Base-by-base conservation (phyloP, 495 filamentous ascomycete genomes). In the Viridothelium virens region DNA sequence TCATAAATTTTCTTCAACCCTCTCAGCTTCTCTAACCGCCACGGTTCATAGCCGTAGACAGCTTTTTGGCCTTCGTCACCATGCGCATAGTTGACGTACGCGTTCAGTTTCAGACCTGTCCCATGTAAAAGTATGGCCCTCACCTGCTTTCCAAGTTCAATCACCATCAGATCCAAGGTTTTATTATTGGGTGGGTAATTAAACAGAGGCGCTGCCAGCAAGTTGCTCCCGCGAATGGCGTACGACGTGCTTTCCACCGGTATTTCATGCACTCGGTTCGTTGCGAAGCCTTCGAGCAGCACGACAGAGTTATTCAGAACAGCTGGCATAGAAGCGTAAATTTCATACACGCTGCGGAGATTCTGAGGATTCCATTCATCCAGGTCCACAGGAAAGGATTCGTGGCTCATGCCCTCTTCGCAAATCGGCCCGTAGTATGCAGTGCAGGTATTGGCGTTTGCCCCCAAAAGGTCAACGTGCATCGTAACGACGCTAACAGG, bases 71-170 rank as follows among this genome's bases (percentile, higher is more conserved):
- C 66, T 71, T 85, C 82, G 25, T 78, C 67, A 2, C 77, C 79
- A 25, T 70, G 63, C 3, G 80, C 80, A 70, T 84, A 83, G 66
- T 84, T 84, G 18, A 80, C 74, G 69, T 84, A 84, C 2, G 72
- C 72, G 56, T 72, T 70, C 37, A 74, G 67, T 31, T 38, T 25
- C 37, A 39, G 14, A 9, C 53, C 65, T 11, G 48, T 66, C 9
- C 36, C 25, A n/a, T 63, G 63, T 2, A 66, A 36, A 18, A 66
- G 38, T 14, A n/a, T 44, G 16, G 25, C 33, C 41, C 65, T 33
- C 7, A 66, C 31, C 31, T 41, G 9, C 44, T 66, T 38, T 34
- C 65, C 65, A 62, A 61, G 38, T 34, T 66, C 53, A 4, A 61
- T 10, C 4, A 56, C 65, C 7, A 25, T 39, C 62, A 41, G 34